A percentile compares a stretch with the other conserved stretches of the same genome.
phyloP scores from a whole-genome alignment of 352 stramenopile species.

The Phytophthora pini region DNA sequence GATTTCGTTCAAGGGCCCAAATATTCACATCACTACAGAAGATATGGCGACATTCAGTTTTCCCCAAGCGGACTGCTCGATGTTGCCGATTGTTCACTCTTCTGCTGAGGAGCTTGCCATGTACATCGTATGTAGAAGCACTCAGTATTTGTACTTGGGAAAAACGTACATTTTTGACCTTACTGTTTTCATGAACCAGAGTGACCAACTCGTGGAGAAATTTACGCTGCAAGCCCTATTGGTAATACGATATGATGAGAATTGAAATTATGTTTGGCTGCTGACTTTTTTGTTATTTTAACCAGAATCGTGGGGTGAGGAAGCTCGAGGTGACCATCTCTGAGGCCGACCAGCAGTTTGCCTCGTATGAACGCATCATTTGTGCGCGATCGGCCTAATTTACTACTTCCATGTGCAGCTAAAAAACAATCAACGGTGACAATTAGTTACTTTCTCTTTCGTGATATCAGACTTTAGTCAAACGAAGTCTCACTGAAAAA shows the following conservation, averaged over 20 bases:
- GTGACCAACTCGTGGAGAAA: constrained; percentile 77
- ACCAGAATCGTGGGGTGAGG: constrained; percentile 62
- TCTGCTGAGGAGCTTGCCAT: constrained; percentile 96
- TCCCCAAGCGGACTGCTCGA: constrained; percentile 92
- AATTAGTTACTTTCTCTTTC: no score
- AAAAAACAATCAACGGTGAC: no score
- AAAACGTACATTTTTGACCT: background rate
- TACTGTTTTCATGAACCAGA: constrained; percentile 39
- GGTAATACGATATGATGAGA: constrained; percentile 25
- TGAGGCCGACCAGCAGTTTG: constrained; percentile 91
- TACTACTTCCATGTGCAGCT: no score
- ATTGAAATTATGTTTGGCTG: background rate
- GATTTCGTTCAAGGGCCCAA: constrained; percentile 80
- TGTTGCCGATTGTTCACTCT: constrained; percentile 97
- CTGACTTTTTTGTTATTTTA: background rate
- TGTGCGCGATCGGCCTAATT: background rate
- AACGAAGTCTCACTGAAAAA: no score
- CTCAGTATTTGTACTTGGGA: background rate
- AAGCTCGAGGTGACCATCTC: constrained; percentile 95
- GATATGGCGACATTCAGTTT: constrained; percentile 96
- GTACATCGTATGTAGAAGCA: constrained; percentile 81
- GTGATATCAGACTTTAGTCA: no score
- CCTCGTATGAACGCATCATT: constrained; percentile 63
- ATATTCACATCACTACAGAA: constrained; percentile 92
- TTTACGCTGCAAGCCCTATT: constrained; percentile 78